Evolutionary conservation across 257 asterid genomes (phyloP).

Genomic region (Solanum chaucha): DNA sequence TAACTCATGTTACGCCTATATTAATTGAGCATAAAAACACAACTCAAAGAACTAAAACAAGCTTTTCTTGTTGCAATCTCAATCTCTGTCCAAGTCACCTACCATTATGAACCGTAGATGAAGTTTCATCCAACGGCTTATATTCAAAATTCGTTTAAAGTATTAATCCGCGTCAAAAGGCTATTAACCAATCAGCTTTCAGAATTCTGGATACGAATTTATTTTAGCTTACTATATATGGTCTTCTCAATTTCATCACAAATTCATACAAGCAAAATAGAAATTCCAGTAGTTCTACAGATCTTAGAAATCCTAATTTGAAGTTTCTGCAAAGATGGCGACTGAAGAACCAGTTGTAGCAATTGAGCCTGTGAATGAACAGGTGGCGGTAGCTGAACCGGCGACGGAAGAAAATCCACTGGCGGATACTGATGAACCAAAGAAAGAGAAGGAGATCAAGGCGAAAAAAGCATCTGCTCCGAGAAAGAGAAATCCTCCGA

Average conservation of each 20-base stretch:
- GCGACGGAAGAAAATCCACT: slow-evolving; percentile 7
- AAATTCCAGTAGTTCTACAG: not conserved
- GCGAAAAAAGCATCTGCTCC: slow-evolving; percentile 57
- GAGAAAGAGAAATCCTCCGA: slow-evolving; percentile 17
- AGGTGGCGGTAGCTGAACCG: slow-evolving; percentile 9
- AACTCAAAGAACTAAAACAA: slow-evolving; percentile 20
- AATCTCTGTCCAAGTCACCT: slow-evolving; percentile 24
- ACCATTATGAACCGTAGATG: slow-evolving; percentile 42
- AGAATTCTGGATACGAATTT: slow-evolving; percentile 14
- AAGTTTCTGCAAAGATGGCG: slow-evolving; percentile 11
- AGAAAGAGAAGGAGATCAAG: slow-evolving; percentile 26
- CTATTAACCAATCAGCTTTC: slow-evolving; percentile 48
- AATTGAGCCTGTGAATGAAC: slow-evolving; percentile 12
- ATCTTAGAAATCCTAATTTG: slow-evolving; percentile 7
- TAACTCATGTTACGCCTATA: slow-evolving; percentile 19
- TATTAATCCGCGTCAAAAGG: slow-evolving; percentile 45
- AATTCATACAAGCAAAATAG: not conserved
- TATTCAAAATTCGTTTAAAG: slow-evolving; percentile 34
- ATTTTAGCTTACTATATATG: slow-evolving; percentile 33
- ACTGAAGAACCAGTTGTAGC: slow-evolving; percentile 37
- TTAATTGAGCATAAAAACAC: slow-evolving; percentile 60
- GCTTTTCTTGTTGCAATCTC: slow-evolving; percentile 8
- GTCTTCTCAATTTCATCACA: slow-evolving; percentile 18
- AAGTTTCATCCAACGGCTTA: slow-evolving; percentile 42
- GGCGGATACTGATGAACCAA: slow-evolving; percentile 21